These are phyloP conservation scores for Cladosporium sp. DNA, from an alignment of 2,329 filamentous ascomycete species.

Conservation along the genomic window DNA sequence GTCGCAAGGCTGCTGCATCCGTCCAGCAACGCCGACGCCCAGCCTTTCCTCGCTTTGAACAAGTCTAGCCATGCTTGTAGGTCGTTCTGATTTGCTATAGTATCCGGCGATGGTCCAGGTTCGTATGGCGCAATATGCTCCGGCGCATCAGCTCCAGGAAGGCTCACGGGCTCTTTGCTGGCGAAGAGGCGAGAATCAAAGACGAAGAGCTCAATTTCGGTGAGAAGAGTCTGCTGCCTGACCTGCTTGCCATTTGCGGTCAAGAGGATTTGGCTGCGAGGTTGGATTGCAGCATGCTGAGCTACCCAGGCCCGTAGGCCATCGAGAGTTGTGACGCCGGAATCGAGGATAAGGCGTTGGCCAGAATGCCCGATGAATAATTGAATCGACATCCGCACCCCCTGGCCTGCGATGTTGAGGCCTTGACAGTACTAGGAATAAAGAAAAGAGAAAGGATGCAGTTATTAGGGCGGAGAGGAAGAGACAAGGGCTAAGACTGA, in stretches of 20 bases:
- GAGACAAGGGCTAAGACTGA: background rate
- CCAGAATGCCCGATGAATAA: slow-evolving; percentile 92
- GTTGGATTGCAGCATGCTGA: slow-evolving; percentile 65
- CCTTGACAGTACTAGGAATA: slow-evolving; percentile 6
- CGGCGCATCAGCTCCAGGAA: slow-evolving; percentile 49
- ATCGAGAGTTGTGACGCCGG: slow-evolving; percentile 72
- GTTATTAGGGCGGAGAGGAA: background rate
- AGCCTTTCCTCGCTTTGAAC: slow-evolving; percentile 73
- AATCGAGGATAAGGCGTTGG: slow-evolving; percentile 75
- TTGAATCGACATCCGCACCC: slow-evolving; percentile 71
- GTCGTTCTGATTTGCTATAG: slow-evolving; percentile 71
- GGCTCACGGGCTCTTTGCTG: slow-evolving; percentile 18
- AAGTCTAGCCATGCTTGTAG: slow-evolving; percentile 83
- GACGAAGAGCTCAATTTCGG: slow-evolving; percentile 86
- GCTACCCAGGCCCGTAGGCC: slow-evolving; percentile 78
- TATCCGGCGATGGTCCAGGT: slow-evolving; percentile 67
- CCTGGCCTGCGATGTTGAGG: background rate
- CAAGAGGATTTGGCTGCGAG: slow-evolving; percentile 78
- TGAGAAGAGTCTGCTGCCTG: slow-evolving; percentile 71
- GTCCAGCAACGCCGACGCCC: slow-evolving; percentile 67
- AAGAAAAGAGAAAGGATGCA: background rate
- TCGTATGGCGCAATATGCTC: slow-evolving; percentile 41
- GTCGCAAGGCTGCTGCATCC: slow-evolving; percentile 64
- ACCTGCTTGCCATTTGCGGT: slow-evolving; percentile 79
- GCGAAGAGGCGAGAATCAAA: slow-evolving; percentile 64